Conservation (phyloP, 2,329 filamentous ascomycete species). For the Alternaria dauci region DNA sequence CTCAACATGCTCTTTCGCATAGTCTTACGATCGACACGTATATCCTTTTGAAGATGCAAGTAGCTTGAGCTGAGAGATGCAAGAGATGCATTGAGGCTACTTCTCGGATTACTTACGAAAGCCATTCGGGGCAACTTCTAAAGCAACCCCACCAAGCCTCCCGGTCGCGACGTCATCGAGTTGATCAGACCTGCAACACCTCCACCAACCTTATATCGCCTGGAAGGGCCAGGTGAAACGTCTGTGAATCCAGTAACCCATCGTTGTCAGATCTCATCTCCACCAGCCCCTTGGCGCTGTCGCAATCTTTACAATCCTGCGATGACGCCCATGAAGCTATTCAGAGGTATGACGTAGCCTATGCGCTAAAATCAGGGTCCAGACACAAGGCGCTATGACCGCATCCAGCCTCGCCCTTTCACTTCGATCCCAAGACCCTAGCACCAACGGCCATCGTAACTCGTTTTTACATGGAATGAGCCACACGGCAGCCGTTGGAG, state of each 20-base stretch:
- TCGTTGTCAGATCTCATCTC: constrained; percentile 5
- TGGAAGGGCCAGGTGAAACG: background rate
- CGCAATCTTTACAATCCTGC: constrained; percentile 4
- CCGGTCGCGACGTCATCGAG: background rate
- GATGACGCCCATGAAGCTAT: constrained; percentile 27
- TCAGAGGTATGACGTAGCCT: constrained; percentile 30
- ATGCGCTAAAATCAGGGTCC: constrained; percentile 13
- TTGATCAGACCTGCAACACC: background rate
- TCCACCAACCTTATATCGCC: background rate
- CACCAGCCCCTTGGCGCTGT: background rate
- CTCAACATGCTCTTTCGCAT: background rate
- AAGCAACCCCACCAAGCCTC: background rate
- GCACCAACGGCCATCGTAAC: constrained; percentile 20
- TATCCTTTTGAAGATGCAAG: background rate
- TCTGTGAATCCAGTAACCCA: background rate
- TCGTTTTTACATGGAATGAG: constrained; percentile 19
- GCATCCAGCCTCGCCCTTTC: constrained; percentile 13
- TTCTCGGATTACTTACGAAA: background rate
- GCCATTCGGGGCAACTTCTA: background rate
- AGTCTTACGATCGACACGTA: constrained; percentile 1
- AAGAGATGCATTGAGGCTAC: background rate
- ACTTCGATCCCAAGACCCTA: constrained; percentile 17
- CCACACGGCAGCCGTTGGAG: constrained; percentile 15
- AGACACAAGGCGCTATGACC: constrained; percentile 19
- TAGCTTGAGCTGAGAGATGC: background rate